A percentile compares a stretch with the other conserved stretches of the same genome.
phyloP scores from a whole-genome alignment of 1,284 basidiomycete genomes.

The Trichosporon ovoides region DNA sequence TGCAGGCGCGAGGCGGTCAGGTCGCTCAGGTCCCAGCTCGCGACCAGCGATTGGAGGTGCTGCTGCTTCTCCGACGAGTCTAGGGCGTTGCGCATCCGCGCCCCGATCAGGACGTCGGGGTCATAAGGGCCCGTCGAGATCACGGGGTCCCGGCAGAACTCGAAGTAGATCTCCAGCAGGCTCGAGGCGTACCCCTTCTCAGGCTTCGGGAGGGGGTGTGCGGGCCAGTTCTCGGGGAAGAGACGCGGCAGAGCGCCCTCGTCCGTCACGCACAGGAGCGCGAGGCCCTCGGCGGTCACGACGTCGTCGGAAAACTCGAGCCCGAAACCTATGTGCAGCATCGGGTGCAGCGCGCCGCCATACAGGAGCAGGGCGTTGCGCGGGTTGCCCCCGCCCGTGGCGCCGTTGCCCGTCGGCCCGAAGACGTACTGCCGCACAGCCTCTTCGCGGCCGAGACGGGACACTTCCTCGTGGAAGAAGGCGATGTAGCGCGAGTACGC shows the following conservation, averaged over 20 bases:
- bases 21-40: constrained; percentile 53
- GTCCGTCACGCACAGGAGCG: constrained; percentile 90
- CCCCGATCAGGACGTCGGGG: constrained; percentile 54
- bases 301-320: constrained; percentile 58
- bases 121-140: constrained; percentile 57
- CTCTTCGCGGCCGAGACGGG: constrained; percentile 50
- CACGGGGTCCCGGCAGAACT: constrained; percentile 14
- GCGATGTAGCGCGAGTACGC: constrained; percentile 56
- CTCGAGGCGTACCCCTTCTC: background rate
- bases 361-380: constrained; percentile 58
- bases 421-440: constrained; percentile 58
- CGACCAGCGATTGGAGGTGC: constrained; percentile 54
- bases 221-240: constrained; percentile 27
- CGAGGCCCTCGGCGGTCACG: constrained; percentile 58
- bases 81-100: constrained; percentile 45
- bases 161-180: constrained; percentile 34
- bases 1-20: constrained; percentile 47
- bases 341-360: constrained; percentile 54
- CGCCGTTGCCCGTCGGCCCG: constrained; percentile 39
- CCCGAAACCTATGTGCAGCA: constrained; percentile 64
- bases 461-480: constrained; percentile 58
- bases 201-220: constrained; percentile 6
- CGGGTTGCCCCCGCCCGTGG: constrained; percentile 52
- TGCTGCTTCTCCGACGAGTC: constrained; percentile 49
- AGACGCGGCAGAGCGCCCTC: constrained; percentile 86